These are phyloP conservation scores for Wickerhamomyces sydowiorum DNA, from an alignment of 805 yeast genomes.

Conservation along the genomic window DNA sequence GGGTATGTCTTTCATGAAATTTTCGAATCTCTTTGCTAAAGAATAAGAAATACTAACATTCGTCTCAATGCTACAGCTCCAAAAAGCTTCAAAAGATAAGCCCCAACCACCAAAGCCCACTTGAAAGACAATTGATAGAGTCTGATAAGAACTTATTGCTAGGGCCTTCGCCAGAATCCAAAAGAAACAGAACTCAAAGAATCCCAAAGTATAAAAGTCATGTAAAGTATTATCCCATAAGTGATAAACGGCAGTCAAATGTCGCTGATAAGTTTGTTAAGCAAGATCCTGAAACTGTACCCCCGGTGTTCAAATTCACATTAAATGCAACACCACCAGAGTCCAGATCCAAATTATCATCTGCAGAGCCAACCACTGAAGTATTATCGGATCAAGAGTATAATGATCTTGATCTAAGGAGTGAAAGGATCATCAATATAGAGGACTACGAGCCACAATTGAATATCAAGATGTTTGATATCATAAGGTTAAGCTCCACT, in stretches of 20 bases:
- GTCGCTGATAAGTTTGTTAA: too few relatives aligned
- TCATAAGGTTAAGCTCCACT: background rate
- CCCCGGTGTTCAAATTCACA: background rate
- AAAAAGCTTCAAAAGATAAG: background rate
- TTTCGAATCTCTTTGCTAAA: background rate
- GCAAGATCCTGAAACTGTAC: too few relatives aligned
- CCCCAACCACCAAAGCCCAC: background rate
- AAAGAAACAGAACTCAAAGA: background rate
- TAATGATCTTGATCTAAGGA: background rate
- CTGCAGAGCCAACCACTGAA: too few relatives aligned
- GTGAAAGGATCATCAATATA: background rate
- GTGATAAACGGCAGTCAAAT: too few relatives aligned
- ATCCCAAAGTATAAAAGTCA: too few relatives aligned
- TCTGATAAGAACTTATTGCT: background rate
- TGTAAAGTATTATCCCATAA: too few relatives aligned
- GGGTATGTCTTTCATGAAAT: background rate
- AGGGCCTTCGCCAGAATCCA: background rate
- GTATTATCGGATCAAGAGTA: background rate
- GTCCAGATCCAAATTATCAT: background rate
- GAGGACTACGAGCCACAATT: background rate
- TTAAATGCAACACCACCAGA: background rate
- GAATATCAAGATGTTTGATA: background rate
- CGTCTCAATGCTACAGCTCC: background rate
- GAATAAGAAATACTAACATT: background rate
- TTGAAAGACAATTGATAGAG: background rate